Evolutionary conservation across 768 basidiomycete species (phyloP).

Genomic region (Naematelia encephala): DNA sequence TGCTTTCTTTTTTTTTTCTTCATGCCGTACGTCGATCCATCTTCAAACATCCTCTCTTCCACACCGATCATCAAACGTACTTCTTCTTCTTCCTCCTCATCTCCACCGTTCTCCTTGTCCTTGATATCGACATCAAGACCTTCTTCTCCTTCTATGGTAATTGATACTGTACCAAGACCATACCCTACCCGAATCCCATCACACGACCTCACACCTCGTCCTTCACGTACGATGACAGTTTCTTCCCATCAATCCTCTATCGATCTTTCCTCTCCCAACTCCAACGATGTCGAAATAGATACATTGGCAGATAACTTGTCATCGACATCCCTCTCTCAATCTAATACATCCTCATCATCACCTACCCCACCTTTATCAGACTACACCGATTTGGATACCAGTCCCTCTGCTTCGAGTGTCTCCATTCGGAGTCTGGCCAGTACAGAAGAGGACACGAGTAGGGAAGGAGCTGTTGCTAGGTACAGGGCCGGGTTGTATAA

Average conservation of each 20-base stretch:
- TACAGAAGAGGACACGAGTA: not conserved
- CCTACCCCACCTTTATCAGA: not conserved
- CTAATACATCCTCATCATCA: not conserved
- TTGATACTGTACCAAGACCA: too few relatives aligned
- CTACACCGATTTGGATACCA: not conserved
- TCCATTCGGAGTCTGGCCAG: not conserved
- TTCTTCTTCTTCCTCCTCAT: not conserved
- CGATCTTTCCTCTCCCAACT: not conserved
- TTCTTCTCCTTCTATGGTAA: too few relatives aligned
- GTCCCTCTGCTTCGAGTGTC: not conserved
- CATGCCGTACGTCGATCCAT: not conserved
- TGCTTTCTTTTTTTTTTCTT: not conserved
- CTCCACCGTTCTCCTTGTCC: not conserved
- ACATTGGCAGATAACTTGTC: not conserved
- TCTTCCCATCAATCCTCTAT: not conserved
- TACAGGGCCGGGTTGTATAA: conserved; percentile 17
- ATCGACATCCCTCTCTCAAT: not conserved
- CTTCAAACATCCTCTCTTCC: not conserved
- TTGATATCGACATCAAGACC: too few relatives aligned
- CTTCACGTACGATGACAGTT: not conserved
- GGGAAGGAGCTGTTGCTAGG: conserved; percentile 7
- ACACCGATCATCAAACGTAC: not conserved
- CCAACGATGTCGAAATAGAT: not conserved
- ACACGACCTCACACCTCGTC: not conserved
- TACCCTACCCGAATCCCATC: not conserved